phyloP scores from a whole-genome alignment of 768 basidiomycete species.

The Leucocoprinus leucothites region DNA sequence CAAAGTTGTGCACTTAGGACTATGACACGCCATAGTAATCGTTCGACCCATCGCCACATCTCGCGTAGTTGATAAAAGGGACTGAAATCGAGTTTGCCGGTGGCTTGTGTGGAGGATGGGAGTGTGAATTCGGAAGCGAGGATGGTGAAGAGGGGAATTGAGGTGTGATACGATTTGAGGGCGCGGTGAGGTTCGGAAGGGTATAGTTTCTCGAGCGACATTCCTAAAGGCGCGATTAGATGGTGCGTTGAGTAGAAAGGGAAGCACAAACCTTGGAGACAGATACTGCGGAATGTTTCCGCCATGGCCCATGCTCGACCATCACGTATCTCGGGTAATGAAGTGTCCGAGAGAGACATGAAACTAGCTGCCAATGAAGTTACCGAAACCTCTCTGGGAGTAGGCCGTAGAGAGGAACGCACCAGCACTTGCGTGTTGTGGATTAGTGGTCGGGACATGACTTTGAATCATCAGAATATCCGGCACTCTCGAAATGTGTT shows the following conservation, averaged over 20 bases:
- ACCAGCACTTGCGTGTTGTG: conserved; percentile 35
- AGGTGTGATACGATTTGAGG: conserved; percentile 52
- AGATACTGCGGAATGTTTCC: conserved; percentile 73
- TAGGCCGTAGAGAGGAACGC: conserved; percentile 22
- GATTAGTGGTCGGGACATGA: conserved; percentile 43
- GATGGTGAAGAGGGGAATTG: conserved; percentile 50
- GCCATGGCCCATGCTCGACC: conserved; percentile 70
- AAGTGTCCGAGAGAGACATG: conserved; percentile 36
- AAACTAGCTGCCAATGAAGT: conserved; percentile 52
- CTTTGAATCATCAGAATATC: conserved; percentile 51
- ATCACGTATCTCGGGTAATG: conserved; percentile 56
- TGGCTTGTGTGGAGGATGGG: conserved; percentile 23
- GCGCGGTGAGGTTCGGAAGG: conserved; percentile 47
- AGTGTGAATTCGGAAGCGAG: conserved; percentile 45
- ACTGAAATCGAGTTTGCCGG: conserved; percentile 40
- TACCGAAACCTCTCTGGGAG: conserved; percentile 35
- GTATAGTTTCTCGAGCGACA: conserved; percentile 65
- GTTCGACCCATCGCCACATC: conserved; percentile 83
- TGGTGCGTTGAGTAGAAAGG: not conserved
- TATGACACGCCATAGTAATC: conserved; percentile 77
- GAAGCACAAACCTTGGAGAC: conserved; percentile 63
- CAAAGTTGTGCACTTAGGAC: conserved; percentile 54
- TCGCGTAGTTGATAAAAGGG: conserved; percentile 74
- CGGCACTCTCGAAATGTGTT: conserved; percentile 52
- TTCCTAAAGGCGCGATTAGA: conserved; percentile 45